phyloP scores from a whole-genome alignment of 2,329 filamentous ascomycete species.

The Ilyonectria robusta region DNA sequence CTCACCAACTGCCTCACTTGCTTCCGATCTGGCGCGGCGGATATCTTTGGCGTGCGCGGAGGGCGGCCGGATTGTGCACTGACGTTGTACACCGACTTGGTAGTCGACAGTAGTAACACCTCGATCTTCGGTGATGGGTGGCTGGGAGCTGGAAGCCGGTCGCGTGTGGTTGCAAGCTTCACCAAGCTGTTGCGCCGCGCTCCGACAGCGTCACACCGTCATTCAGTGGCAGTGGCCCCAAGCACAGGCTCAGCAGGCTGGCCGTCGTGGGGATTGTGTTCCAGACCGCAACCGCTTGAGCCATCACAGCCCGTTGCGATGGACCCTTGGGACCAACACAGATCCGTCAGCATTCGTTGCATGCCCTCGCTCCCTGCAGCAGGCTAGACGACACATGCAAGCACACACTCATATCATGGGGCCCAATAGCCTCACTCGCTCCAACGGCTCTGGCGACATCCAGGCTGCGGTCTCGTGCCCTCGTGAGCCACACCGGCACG shows the following conservation, averaged over 20 bases:
- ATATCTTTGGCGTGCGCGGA: conserved; percentile 14
- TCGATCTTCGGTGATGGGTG: conserved; percentile 4
- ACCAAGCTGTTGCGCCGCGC: conserved; percentile 3
- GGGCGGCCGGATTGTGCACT: conserved; percentile 7
- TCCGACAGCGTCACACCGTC: conserved; percentile 24
- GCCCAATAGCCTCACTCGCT: conserved; percentile 32
- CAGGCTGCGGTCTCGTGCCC: conserved; percentile 40
- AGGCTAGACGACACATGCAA: conserved; percentile 35
- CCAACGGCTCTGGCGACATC: conserved; percentile 16
- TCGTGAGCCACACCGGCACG: conserved; percentile 40
- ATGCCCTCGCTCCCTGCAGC: conserved; percentile 31
- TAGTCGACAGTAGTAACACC: neutral
- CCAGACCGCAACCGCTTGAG: conserved; percentile 36
- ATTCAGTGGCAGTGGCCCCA: conserved; percentile 3
- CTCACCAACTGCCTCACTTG: conserved; percentile 11
- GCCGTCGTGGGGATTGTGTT: conserved; percentile 19
- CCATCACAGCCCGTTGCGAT: conserved; percentile 20
- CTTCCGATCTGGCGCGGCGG: conserved; percentile 25
- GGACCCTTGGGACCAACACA: conserved; percentile 16
- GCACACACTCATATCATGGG: conserved; percentile 20
- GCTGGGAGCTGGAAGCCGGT: conserved; percentile 13
- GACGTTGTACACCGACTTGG: conserved; percentile 25
- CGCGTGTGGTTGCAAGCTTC: conserved; percentile 9
- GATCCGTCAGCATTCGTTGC: conserved; percentile 20
- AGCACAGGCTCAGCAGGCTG: neutral